Conservation (phyloP, 345 rosid species). For the Orychophragmus violaceus region DNA sequence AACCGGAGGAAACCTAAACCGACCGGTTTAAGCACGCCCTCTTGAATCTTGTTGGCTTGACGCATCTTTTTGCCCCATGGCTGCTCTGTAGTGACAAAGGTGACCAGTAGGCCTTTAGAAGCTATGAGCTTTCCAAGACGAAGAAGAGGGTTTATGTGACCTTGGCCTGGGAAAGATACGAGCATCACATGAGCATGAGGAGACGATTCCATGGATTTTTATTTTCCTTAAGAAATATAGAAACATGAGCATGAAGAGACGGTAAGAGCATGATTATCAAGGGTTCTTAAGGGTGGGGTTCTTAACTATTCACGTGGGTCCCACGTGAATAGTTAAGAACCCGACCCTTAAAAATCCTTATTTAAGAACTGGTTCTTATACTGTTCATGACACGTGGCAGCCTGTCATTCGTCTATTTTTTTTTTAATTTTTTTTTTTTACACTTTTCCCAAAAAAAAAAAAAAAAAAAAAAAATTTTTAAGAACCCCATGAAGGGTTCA, state of each 20-base stretch:
- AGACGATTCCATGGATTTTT: constrained; percentile 11
- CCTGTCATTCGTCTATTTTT: no score
- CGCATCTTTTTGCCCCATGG: constrained; percentile 46
- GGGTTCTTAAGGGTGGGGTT: no score
- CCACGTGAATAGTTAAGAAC: no score
- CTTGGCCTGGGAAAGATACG: constrained; percentile 74
- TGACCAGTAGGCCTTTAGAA: constrained; percentile 60
- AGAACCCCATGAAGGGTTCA: no score
- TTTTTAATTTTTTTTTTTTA: neutral
- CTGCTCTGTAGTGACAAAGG: constrained; percentile 46
- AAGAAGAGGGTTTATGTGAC: constrained; percentile 70
- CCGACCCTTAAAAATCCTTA: no score
- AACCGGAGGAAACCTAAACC: constrained; percentile 60
- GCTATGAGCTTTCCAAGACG: constrained; percentile 66
- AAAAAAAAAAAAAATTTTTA: no score
- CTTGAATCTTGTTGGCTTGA: constrained; percentile 42
- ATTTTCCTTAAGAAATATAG: neutral
- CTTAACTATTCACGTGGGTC: no score
- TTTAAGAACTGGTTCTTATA: neutral
- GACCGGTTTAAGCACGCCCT: constrained; percentile 39
- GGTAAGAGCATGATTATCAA: no score
- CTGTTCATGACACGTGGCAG: no score
- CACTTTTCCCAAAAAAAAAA: no score
- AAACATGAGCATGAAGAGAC: no score
- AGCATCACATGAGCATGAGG: constrained; percentile 46